Evolutionary conservation across 768 basidiomycete species (phyloP), one percentile per base, ranked within the genome.

Genomic region (Arthromyces matolae): DNA sequence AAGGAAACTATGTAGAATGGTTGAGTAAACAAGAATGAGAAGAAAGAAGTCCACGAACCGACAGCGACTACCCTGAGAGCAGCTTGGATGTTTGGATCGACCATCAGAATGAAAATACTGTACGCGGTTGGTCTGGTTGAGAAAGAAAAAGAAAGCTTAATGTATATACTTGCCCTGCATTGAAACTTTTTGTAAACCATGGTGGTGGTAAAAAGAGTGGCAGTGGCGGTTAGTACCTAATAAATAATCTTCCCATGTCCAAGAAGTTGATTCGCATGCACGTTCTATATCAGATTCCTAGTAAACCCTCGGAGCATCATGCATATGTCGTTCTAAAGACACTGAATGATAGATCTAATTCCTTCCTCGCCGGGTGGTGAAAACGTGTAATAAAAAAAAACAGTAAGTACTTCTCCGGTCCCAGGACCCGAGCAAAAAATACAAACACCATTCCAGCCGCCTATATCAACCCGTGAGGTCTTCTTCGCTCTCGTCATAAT

Each of bases 91-190:
- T 39, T 76, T 60, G 3, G 70, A 61, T 19, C 59, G 62, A 12
- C 78, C 79, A 33, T 61, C 57, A 43, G 65, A 65, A 50, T 78
- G 73, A 42, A 74, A 80, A 59, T 81, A 70, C 79, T 80, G 16
- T 9, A 12, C 4, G 7, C 28, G 37, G 28, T n/a, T n/a, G n/a
- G n/a, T n/a, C n/a, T n/a, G n/a, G n/a, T 13, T 34, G 16, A 38
- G 23, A 29, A 41, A 28, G 6, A n/a, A 6, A 14, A 41, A 37
- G 23, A 8, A 24, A 16, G 24, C 25, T 33, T 9, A 33, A 49
- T n/a, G 5, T 8, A 46, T 8, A 7, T 36, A 61, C 74, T 34
- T 60, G 76, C 77, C 23, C 77, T 76, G 61, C 77, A 78, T 24
- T 68, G 69, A 49, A 71, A 64, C 34, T 66, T 73, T 60, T 78